Base-by-base conservation (phyloP, 768 basidiomycete species). In the Steccherinum ochraceum region DNA sequence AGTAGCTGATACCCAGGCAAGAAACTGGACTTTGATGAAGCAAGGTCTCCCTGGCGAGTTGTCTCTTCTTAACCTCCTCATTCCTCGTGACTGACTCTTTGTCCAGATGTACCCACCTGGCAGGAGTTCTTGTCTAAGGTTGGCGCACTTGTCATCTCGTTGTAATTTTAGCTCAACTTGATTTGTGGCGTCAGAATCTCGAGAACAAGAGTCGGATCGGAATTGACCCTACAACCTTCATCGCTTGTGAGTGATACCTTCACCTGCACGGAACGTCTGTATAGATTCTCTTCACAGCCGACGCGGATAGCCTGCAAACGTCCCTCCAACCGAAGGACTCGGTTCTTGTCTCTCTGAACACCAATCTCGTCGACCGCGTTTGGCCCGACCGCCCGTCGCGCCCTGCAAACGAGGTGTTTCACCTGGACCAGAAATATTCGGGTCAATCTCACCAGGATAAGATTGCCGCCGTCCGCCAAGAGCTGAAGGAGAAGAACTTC, bases 1-100 rank as follows among this genome's bases (percentile, higher is more conserved):
- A n/a, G 40, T 24, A 40, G n/a, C 48, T 47, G 46, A 48, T n/a
- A 40, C 45, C 12, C 40, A 12, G 16, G 30, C 16, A n/a, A 89
- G 85, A 45, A 93, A 93, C 54, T 99, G 95, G 95, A 86, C 76
- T 0, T 68, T 98, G 64, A 93, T 95, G 89, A 93, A 91, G 63
- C 84, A 89, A 58, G 96, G 95, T 4, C 65, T 91, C 16, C 86
- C 86, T 61, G 88, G 93, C 81, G 51, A 42, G n/a, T n/a, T n/a
- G n/a, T n/a, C n/a, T n/a, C 60, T 52, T n/a, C 23, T 61, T n/a
- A n/a, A n/a, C n/a, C n/a, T n/a, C n/a, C n/a, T n/a, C n/a, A n/a
- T n/a, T n/a, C n/a, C n/a, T n/a, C n/a, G n/a, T n/a, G n/a, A n/a
- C n/a, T n/a, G n/a, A n/a, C 35, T 58, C 12, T 12, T 53, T 49